These are phyloP conservation scores for Beauveria scarabaeidicola DNA, from an alignment of 2,329 filamentous ascomycete genomes.

Conservation along the genomic window DNA sequence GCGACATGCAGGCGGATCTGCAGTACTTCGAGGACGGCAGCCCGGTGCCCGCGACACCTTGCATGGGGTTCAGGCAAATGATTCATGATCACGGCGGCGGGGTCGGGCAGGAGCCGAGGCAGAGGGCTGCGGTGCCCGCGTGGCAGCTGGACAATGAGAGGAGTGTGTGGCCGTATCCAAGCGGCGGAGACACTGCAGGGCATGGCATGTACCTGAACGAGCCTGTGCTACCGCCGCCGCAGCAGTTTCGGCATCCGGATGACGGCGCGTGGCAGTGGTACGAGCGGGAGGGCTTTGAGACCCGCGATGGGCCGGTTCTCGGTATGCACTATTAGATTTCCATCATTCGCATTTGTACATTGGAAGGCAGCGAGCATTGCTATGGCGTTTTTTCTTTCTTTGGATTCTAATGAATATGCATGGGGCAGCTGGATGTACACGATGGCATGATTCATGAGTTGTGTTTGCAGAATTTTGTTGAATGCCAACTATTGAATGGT, in stretches of 20 bases:
- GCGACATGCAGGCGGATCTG: conserved; percentile 54
- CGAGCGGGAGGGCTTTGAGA: conserved; percentile 25
- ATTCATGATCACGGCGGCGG: background rate
- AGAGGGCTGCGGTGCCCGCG: background rate
- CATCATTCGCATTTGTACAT: background rate
- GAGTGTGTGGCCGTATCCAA: conserved; percentile 6
- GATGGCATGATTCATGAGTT: background rate
- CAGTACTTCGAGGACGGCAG: conserved; percentile 36
- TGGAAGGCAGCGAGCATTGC: conserved; percentile 7
- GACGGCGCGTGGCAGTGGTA: conserved; percentile 27
- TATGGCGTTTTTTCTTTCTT: background rate
- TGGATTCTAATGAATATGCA: background rate
- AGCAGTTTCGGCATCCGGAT: conserved; percentile 8
- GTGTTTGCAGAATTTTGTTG: background rate
- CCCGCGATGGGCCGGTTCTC: conserved; percentile 13
- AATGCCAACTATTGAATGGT: background rate
- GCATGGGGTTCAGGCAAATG: background rate
- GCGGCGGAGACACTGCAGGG: background rate
- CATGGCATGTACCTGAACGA: background rate
- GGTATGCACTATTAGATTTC: conserved; percentile 6
- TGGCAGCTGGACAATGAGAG: conserved; percentile 13
- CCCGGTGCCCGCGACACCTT: conserved; percentile 4
- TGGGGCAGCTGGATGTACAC: background rate
- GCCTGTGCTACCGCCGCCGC: conserved; percentile 4
- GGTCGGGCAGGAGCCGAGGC: background rate